These are phyloP conservation scores for Angomonas ambiguus DNA, from an alignment of 208 protist genomes.

Conservation along the genomic window DNA sequence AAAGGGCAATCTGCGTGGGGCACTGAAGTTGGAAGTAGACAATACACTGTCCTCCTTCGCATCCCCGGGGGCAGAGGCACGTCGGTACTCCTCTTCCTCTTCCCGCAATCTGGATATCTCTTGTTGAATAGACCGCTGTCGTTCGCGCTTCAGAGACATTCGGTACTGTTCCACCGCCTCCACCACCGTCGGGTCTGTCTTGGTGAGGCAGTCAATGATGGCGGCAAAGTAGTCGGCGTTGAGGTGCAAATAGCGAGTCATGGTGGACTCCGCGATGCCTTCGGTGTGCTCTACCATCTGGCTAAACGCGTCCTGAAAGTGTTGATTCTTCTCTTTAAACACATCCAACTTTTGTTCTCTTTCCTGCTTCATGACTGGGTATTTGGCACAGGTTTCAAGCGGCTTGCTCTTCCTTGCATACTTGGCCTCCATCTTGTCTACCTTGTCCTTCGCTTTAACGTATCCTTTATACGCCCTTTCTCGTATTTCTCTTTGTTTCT, in stretches of 20 bases:
- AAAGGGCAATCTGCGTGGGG: neutral
- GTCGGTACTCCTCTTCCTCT: constrained; percentile 2
- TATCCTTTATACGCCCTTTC: constrained; percentile 24
- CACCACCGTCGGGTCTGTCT: constrained; percentile 27
- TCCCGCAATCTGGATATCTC: constrained; percentile 9
- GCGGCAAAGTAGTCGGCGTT: constrained; percentile 45
- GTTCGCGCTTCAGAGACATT: constrained; percentile 11
- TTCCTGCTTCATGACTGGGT: constrained; percentile 14
- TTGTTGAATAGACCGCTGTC: constrained; percentile 5
- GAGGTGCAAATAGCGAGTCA: constrained; percentile 46
- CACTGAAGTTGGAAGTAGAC: neutral
- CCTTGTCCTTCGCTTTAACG: constrained; percentile 20
- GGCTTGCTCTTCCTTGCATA: constrained; percentile 39
- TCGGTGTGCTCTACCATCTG: constrained; percentile 27
- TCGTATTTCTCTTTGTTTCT: constrained; percentile 18
- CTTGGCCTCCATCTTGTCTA: constrained; percentile 41
- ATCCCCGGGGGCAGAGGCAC: neutral
- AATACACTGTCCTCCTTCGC: neutral
- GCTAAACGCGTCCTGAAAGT: constrained; percentile 30
- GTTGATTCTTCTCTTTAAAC: constrained; percentile 15
- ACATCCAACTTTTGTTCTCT: constrained; percentile 16
- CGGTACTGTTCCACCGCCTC: constrained; percentile 27
- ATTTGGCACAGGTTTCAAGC: constrained; percentile 28
- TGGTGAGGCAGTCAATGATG: constrained; percentile 37
- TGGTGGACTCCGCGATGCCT: constrained; percentile 19